These are phyloP conservation scores for Bipolaris oryzae DNA, from an alignment of 2,329 filamentous ascomycete genomes.

Conservation along the genomic window DNA sequence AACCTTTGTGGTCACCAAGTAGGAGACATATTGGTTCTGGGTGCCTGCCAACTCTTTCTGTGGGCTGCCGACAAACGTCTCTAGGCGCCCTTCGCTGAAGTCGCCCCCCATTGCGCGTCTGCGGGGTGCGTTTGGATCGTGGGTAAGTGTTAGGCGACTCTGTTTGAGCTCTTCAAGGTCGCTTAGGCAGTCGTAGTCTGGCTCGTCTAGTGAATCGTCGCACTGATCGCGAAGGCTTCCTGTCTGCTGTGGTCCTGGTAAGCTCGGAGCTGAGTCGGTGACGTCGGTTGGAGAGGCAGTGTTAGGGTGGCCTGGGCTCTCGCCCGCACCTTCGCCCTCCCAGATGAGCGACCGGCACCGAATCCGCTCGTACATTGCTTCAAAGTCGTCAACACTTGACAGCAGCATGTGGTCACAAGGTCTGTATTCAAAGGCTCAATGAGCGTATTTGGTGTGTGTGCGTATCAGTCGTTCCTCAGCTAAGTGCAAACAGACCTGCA, in stretches of 20 bases:
- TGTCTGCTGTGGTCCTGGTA: constrained; percentile 12
- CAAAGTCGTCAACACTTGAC: constrained; percentile 2
- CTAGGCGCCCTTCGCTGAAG: constrained; percentile 70
- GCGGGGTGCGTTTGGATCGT: constrained; percentile 16
- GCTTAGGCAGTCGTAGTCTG: constrained; percentile 22
- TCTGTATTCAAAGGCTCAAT: background rate
- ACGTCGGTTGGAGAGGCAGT: constrained; percentile 18
- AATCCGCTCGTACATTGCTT: constrained; percentile 15
- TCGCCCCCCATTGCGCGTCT: constrained; percentile 42
- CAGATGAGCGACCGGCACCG: constrained; percentile 2
- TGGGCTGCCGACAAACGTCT: constrained; percentile 81
- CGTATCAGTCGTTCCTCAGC: constrained; percentile 5
- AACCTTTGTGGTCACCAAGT: constrained; percentile 89
- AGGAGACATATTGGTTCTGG: constrained; percentile 96
- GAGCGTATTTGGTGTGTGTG: background rate
- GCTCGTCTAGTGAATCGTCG: constrained; percentile 17
- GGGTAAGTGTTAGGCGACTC: constrained; percentile 4
- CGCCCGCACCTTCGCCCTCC: constrained; percentile 7
- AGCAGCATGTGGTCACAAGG: background rate
- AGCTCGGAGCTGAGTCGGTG: constrained; percentile 21
- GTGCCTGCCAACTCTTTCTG: constrained; percentile 96
- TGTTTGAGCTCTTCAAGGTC: constrained; percentile 18
- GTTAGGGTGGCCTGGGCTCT: constrained; percentile 7
- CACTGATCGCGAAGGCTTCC: constrained; percentile 3
- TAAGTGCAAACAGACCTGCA: constrained; percentile 10